These are phyloP conservation scores for Viola odorata DNA, from an alignment of 345 rosid species.

Conservation along the genomic window DNA sequence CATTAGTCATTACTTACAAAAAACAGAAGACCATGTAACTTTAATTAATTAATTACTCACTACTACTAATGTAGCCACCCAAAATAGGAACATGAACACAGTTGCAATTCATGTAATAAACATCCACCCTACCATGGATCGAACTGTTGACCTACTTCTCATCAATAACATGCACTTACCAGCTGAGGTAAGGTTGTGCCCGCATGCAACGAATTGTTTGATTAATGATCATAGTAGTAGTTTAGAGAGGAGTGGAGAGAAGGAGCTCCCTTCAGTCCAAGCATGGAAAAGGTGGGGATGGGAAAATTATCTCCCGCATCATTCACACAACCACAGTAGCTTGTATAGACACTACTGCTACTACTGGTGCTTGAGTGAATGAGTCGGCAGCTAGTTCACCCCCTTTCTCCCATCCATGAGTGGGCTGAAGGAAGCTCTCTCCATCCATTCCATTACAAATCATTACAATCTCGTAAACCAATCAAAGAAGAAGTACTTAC, in stretches of 20 bases:
- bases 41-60: too few relatives aligned
- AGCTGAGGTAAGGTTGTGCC: too few relatives aligned
- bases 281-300: slow-evolving; percentile 62
- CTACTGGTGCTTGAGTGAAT: slow-evolving; percentile 73
- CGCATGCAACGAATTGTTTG: neutral
- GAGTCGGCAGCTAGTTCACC: slow-evolving; percentile 92
- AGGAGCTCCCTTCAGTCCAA: slow-evolving; percentile 99
- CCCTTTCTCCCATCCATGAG: slow-evolving; percentile 50
- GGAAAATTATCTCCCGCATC: slow-evolving; percentile 90
- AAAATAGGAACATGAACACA: too few relatives aligned
- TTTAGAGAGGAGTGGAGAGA: slow-evolving; percentile 30
- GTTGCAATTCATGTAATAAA: too few relatives aligned
- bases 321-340: slow-evolving; percentile 80
- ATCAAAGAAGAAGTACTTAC: too few relatives aligned
- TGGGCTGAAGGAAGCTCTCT: slow-evolving; percentile 92
- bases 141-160: neutral
- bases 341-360: too few relatives aligned
- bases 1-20: too few relatives aligned
- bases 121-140: neutral
- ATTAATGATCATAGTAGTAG: neutral
- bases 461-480: too few relatives aligned
- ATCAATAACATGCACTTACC: neutral
- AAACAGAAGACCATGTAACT: too few relatives aligned
- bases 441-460: slow-evolving; percentile 16
- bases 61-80: neutral